Evolutionary conservation across 345 rosid genomes (phyloP).

Genomic region (Xanthoceras sorbifolium): DNA sequence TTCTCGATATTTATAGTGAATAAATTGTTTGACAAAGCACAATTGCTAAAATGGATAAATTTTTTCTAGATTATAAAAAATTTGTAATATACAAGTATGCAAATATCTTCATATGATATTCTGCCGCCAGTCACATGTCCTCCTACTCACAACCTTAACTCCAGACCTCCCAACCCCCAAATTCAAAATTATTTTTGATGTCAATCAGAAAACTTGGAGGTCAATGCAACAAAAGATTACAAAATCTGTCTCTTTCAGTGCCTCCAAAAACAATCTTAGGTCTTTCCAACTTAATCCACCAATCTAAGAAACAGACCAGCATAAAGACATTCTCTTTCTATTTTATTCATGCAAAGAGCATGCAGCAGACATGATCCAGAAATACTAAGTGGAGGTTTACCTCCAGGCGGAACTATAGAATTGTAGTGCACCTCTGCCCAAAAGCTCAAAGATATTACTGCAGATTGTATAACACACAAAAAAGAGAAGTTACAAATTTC

Average conservation of each 20-base stretch:
- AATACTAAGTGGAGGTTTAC: slow-evolving; percentile 29
- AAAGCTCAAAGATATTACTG: slow-evolving; percentile 61
- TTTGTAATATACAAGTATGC: neutral
- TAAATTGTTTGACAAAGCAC: neutral
- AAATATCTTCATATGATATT: neutral
- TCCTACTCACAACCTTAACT: neutral
- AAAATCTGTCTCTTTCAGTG: neutral
- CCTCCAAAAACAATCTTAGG: neutral
- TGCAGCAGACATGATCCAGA: neutral
- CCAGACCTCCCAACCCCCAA: neutral
- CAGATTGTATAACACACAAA: slow-evolving; percentile 19
- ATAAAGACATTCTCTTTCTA: neutral
- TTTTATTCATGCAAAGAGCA: neutral
- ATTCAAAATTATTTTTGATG: neutral
- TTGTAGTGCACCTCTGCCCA: slow-evolving; percentile 75
- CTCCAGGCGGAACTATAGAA: slow-evolving; percentile 52
- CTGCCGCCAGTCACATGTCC: neutral
- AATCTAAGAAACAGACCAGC: neutral
- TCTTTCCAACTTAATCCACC: neutral
- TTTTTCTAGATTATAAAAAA: neutral
- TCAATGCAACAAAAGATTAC: neutral
- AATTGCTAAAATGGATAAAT: neutral
- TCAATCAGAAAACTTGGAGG: neutral
- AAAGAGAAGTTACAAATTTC: neutral
- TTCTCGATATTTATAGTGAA: neutral